phyloP scores from a whole-genome alignment of 2,329 filamentous ascomycete species.

The Fusarium circinatum region DNA sequence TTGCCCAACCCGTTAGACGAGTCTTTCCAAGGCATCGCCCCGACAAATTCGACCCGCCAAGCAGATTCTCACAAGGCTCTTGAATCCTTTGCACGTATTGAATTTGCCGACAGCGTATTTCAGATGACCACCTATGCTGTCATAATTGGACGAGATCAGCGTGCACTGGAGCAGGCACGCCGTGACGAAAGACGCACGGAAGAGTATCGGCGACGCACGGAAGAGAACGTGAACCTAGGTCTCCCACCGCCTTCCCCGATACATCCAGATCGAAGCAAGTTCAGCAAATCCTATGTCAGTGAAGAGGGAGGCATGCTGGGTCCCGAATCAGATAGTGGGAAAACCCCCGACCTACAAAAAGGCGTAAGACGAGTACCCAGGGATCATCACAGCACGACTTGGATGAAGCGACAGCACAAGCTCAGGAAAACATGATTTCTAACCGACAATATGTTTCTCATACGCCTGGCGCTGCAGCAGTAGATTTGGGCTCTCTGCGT shows the following conservation, averaged over 20 bases:
- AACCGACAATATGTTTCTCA: conserved; percentile 70
- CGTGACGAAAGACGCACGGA: conserved; percentile 61
- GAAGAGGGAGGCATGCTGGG: conserved; percentile 76
- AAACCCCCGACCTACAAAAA: conserved; percentile 57
- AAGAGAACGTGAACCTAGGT: conserved; percentile 59
- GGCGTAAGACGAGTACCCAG: conserved; percentile 58
- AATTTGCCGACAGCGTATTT: conserved; percentile 80
- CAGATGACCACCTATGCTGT: conserved; percentile 81
- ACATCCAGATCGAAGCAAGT: conserved; percentile 62
- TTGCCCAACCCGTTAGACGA: conserved; percentile 52
- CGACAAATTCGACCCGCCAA: conserved; percentile 49
- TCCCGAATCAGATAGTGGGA: conserved; percentile 68
- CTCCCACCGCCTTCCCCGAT: conserved; percentile 63
- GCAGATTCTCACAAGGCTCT: conserved; percentile 54
- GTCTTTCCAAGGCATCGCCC: conserved; percentile 42
- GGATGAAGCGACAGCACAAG: conserved; percentile 49
- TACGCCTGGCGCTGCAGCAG: conserved; percentile 66
- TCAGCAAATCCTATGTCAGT: conserved; percentile 73
- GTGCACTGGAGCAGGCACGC: conserved; percentile 65
- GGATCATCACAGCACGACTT: conserved; percentile 56
- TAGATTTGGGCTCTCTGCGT: conserved; percentile 68
- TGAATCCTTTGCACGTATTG: conserved; percentile 69
- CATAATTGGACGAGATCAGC: conserved; percentile 76
- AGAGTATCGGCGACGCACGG: conserved; percentile 55
- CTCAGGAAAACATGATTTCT: conserved; percentile 60